These are phyloP conservation scores for Solanum pimpinellifolium DNA, from an alignment of 257 asterid species.

Conservation along the genomic window DNA sequence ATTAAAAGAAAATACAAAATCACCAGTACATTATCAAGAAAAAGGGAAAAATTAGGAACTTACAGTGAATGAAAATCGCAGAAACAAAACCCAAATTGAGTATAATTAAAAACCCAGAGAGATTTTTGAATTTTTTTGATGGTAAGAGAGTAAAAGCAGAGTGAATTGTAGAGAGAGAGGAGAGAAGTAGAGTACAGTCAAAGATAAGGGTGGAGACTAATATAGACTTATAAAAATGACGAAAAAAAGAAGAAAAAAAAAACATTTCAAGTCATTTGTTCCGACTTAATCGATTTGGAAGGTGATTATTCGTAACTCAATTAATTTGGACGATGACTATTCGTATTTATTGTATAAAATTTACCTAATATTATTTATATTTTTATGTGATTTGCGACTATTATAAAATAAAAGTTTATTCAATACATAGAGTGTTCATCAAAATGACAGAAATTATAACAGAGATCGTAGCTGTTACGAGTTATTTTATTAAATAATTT, in stretches of 20 bases:
- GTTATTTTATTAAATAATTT: too few species aligned
- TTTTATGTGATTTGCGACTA: accelerated
- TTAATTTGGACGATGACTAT: too few species aligned
- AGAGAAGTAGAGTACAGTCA: neutral
- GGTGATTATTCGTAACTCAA: accelerated
- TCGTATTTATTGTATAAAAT: accelerated
- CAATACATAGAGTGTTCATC: accelerated
- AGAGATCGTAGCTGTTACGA: too few species aligned
- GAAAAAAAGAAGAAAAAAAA: neutral
- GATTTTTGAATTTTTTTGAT: neutral
- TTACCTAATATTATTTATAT: too few species aligned
- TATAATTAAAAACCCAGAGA: neutral
- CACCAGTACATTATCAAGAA: neutral
- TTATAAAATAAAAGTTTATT: too few species aligned
- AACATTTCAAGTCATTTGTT: too few species aligned
- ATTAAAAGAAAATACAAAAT: neutral
- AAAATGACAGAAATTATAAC: too few species aligned
- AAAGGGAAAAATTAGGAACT: neutral
- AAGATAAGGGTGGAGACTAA: neutral
- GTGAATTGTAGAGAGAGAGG: neutral
- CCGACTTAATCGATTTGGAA: neutral
- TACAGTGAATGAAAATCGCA: neutral
- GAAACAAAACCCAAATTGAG: neutral
- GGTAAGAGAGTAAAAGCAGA: neutral
- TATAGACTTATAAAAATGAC: neutral